A percentile compares a stretch with the other conserved stretches of the same genome.
Evolutionary conservation across 2,329 filamentous ascomycete species (phyloP).

Genomic region (Neonectria faginata): DNA sequence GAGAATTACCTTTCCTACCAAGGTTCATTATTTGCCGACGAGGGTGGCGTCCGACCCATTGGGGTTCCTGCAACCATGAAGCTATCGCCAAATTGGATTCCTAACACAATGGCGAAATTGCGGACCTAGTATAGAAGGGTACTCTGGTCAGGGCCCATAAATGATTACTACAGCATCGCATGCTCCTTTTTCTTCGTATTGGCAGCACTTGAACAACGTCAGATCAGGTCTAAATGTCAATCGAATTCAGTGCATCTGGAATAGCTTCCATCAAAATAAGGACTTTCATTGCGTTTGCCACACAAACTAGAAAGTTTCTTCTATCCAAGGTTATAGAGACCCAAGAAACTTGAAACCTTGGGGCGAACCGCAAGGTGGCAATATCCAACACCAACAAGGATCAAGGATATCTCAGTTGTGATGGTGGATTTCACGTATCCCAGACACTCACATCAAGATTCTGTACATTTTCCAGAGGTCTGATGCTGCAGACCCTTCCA

Average conservation of each 20-base stretch:
- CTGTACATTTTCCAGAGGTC: no score
- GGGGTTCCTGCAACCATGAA: not conserved
- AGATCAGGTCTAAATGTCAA: not conserved
- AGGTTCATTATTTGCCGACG: not conserved
- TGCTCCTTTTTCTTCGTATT: not conserved
- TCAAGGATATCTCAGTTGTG: no score
- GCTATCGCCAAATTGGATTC: slow-evolving; percentile 3
- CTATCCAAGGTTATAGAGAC: not conserved
- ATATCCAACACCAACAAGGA: not conserved
- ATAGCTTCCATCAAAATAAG: not conserved
- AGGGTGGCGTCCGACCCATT: not conserved
- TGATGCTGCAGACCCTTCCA: no score
- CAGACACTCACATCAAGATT: no score
- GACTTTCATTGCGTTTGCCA: not conserved
- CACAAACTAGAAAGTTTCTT: not conserved
- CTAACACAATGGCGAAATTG: not conserved
- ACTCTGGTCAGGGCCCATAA: not conserved
- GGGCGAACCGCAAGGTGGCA: not conserved
- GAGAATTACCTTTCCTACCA: not conserved
- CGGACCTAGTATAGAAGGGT: not conserved
- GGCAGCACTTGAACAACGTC: not conserved
- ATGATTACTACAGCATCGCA: no score
- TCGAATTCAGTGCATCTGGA: not conserved
- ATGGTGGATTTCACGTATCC: no score
- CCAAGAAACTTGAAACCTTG: not conserved